These are phyloP conservation scores for Aspergillus saccharolyticus DNA, from an alignment of 495 filamentous ascomycete species.

Conservation along the genomic window DNA sequence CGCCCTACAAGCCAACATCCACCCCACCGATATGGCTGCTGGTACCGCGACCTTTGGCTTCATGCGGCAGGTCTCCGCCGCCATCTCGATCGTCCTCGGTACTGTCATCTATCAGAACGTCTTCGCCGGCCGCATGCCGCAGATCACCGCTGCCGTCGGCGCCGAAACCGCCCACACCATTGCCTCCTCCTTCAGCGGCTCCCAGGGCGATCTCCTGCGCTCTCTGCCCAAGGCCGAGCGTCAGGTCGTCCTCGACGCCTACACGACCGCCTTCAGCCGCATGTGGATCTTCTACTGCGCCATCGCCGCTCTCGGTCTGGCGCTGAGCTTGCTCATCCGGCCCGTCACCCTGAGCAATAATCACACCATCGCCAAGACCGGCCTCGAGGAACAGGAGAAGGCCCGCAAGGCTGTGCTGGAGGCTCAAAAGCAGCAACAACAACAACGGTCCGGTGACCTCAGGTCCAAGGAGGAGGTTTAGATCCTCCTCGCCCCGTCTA, in stretches of 20 bases:
- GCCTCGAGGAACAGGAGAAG: slow-evolving; percentile 49
- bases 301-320: slow-evolving; percentile 49
- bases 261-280: slow-evolving; percentile 51
- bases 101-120: slow-evolving; percentile 55
- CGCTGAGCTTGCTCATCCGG: slow-evolving; percentile 51
- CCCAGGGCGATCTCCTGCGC: slow-evolving; percentile 52
- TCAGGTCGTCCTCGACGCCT: slow-evolving; percentile 47
- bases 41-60: slow-evolving; percentile 51
- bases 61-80: slow-evolving; percentile 44
- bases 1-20: slow-evolving; percentile 51
- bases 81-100: slow-evolving; percentile 52
- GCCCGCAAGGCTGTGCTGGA: slow-evolving; percentile 36
- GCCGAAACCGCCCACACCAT: slow-evolving; percentile 28
- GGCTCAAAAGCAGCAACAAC: slow-evolving; percentile 19
- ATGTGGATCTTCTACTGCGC: slow-evolving; percentile 67
- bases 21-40: slow-evolving; percentile 47
- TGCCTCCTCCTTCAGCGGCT: slow-evolving; percentile 49
- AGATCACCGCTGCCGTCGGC: slow-evolving; percentile 34
- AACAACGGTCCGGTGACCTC: neutral
- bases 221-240: slow-evolving; percentile 43
- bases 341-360: slow-evolving; percentile 53
- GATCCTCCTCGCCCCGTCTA: no score
- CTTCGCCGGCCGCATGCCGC: slow-evolving; percentile 38
- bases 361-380: slow-evolving; percentile 59
- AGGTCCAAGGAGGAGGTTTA: slow-evolving; percentile 25